Conservation (phyloP, 805 yeast genomes). For the Teunomyces lycoperdinae region DNA sequence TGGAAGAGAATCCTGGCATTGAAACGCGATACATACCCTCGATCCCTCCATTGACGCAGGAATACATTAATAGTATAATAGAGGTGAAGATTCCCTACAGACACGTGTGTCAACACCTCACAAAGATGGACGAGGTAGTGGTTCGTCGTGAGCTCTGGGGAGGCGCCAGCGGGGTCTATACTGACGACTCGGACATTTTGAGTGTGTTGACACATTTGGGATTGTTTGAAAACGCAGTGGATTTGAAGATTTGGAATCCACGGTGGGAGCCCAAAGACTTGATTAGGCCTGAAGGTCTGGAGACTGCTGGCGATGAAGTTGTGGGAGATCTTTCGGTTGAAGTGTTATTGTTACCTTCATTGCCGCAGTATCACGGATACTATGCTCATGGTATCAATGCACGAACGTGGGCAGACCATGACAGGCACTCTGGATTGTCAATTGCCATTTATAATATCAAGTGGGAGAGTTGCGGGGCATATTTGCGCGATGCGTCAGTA, state of each 20-base stretch:
- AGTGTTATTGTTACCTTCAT: constrained; percentile 62
- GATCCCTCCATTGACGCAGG: constrained; percentile 36
- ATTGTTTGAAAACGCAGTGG: constrained; percentile 40
- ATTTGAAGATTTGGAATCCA: constrained; percentile 31
- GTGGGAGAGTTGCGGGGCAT: constrained; percentile 38
- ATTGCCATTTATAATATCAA: constrained; percentile 56
- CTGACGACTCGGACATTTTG: constrained; percentile 89
- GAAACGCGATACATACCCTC: constrained; percentile 31
- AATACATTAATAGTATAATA: constrained; percentile 45
- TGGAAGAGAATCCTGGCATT: constrained; percentile 10
- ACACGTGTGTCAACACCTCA: constrained; percentile 25
- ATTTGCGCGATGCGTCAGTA: constrained; percentile 25
- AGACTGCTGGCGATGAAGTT: constrained; percentile 15
- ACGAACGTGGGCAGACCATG: constrained; percentile 57
- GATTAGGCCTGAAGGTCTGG: constrained; percentile 16
- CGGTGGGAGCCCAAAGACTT: constrained; percentile 26
- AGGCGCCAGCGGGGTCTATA: constrained; percentile 69
- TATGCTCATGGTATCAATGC: constrained; percentile 70
- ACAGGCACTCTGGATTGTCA: constrained; percentile 78
- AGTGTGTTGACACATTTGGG: constrained; percentile 77
- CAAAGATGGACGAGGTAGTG: constrained; percentile 28
- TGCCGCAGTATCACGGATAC: constrained; percentile 62
- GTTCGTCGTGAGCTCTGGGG: constrained; percentile 72
- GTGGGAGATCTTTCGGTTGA: constrained; percentile 55
- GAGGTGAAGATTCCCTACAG: constrained; percentile 56